A percentile compares a stretch with the other conserved stretches of the same genome.
Evolutionary conservation across 2,329 filamentous ascomycete genomes (phyloP).

Genomic region (Colletotrichum phormii): DNA sequence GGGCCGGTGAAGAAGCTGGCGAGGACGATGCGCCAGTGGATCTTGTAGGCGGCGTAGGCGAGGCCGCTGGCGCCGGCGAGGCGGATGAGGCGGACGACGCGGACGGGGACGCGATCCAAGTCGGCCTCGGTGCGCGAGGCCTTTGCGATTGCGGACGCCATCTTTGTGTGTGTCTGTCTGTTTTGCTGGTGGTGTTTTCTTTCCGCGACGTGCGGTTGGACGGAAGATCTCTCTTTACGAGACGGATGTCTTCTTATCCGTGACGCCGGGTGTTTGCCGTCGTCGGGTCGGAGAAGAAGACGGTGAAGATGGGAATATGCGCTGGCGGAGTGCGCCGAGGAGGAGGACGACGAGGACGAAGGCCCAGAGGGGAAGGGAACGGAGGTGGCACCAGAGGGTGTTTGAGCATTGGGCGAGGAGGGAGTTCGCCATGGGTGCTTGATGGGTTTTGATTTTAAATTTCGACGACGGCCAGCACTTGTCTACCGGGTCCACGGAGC

Average conservation of each 20-base stretch:
- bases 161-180: not conserved
- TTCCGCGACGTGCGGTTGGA: not conserved
- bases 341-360: conserved; percentile 52
- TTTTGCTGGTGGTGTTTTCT: not conserved
- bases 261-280: conserved; percentile 13
- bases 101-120: conserved; percentile 37
- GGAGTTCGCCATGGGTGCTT: conserved; percentile 17
- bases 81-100: conserved; percentile 47
- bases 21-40: conserved; percentile 54
- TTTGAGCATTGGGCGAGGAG: conserved; percentile 56
- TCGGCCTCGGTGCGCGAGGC: conserved; percentile 40
- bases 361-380: conserved; percentile 55
- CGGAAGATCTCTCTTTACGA: not conserved
- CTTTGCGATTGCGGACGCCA: conserved; percentile 27
- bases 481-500: not conserved
- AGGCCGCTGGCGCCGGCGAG: conserved; percentile 55
- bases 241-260: conserved; percentile 22
- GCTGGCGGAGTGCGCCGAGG: conserved; percentile 48
- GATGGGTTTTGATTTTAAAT: not conserved
- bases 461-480: not conserved
- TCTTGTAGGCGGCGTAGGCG: conserved; percentile 59
- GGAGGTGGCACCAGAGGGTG: conserved; percentile 54
- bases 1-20: conserved; percentile 64
- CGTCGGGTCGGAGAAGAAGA: conserved; percentile 11
- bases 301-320: conserved; percentile 35